A percentile compares a stretch with the other conserved stretches of the same genome.
Conservation (phyloP, 2,329 filamentous ascomycete genomes). For the Pseudophaeomoniella oleicola region DNA sequence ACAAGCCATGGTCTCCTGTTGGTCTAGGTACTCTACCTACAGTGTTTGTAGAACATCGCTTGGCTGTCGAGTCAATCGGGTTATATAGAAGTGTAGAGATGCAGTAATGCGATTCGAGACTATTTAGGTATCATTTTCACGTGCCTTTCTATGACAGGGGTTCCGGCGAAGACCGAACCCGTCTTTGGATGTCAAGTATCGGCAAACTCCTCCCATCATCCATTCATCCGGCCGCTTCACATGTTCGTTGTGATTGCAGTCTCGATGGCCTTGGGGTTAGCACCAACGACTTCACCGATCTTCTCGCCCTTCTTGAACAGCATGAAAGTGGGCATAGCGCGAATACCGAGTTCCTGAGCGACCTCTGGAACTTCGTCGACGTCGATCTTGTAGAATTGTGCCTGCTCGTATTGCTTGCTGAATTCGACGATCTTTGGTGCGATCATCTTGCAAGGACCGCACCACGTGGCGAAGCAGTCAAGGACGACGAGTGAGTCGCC, state of each 20-base stretch:
- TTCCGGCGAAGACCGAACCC: too few relatives aligned
- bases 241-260: conserved; percentile 12
- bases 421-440: conserved; percentile 55
- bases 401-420: conserved; percentile 40
- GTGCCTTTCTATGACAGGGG: too few relatives aligned
- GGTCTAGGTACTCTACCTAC: too few relatives aligned
- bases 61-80: too few relatives aligned
- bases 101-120: not conserved
- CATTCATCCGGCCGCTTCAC: not conserved
- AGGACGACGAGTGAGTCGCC: conserved; percentile 53
- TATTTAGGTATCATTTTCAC: not conserved
- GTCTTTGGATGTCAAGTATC: conserved; percentile 5
- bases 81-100: too few relatives aligned
- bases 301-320: conserved; percentile 70
- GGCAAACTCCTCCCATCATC: not conserved
- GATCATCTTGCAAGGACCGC: conserved; percentile 88
- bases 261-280: conserved; percentile 57
- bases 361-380: conserved; percentile 70
- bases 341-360: conserved; percentile 61
- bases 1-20: too few relatives aligned
- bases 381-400: conserved; percentile 79
- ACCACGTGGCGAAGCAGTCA: conserved; percentile 84
- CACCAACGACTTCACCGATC: conserved; percentile 60
- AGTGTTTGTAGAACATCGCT: too few relatives aligned
- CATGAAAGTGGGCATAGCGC: conserved; percentile 86